Percentiles rank a stretch among this genome's conserved stretches.
Evolutionary conservation across 2,329 filamentous ascomycete species (phyloP).

Genomic region (Hawksworthiomyces lignivorus): DNA sequence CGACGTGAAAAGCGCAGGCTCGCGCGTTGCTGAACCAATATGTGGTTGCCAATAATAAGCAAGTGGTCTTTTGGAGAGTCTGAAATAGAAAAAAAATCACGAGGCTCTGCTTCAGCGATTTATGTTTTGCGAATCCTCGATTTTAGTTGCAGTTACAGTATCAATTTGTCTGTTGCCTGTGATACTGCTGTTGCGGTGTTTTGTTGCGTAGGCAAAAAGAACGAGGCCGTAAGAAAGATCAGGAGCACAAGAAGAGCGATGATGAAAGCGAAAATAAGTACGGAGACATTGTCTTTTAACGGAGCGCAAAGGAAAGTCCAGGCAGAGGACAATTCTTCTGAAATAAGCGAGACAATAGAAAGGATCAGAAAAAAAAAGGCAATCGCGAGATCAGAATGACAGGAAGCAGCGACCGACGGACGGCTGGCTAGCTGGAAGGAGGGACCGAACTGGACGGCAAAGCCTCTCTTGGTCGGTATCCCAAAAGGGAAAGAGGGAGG

Average conservation of each 20-base stretch:
- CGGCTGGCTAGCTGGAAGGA: conserved; percentile 7
- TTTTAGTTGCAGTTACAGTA: conserved; percentile 3
- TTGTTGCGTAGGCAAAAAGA: neutral
- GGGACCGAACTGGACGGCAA: conserved; percentile 10
- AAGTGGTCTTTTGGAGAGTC: too few species aligned
- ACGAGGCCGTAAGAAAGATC: too few species aligned
- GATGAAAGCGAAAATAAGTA: too few species aligned
- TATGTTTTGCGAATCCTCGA: conserved; percentile 6
- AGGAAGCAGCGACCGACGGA: conserved; percentile 6
- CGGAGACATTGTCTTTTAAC: too few species aligned
- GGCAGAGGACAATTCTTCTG: too few species aligned
- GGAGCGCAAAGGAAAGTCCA: too few species aligned
- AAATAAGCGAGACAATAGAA: neutral
- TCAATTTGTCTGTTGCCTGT: too few species aligned
- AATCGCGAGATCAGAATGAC: conserved; percentile 8
- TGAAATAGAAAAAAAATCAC: too few species aligned
- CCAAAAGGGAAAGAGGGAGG: conserved; percentile 13
- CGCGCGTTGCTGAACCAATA: too few species aligned
- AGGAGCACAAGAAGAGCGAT: too few species aligned
- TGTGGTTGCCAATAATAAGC: too few species aligned
- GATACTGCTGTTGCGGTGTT: neutral
- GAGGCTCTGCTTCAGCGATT: neutral
- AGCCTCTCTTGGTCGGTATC: conserved; percentile 15
- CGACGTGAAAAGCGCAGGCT: too few species aligned
- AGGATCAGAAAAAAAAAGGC: neutral